phyloP scores from a whole-genome alignment of 2,329 filamentous ascomycete genomes.

The Lasiodiplodia citricola region DNA sequence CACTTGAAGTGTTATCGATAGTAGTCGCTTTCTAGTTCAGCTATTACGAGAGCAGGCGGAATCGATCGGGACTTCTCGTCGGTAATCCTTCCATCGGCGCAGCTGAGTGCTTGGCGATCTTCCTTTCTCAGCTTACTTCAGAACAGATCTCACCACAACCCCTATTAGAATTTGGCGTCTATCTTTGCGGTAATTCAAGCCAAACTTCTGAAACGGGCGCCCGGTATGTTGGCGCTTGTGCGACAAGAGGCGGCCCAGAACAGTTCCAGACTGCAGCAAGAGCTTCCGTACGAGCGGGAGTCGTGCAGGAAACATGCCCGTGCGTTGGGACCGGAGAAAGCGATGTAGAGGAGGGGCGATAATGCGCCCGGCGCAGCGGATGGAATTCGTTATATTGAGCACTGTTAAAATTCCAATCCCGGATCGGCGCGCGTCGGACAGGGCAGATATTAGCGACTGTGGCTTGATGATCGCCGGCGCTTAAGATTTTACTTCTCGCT shows the following conservation, averaged over 20 bases:
- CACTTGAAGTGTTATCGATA: not conserved
- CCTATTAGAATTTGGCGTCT: not conserved
- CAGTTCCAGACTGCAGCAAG: conserved; percentile 13
- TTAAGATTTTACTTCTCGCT: not conserved
- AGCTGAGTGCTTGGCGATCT: not conserved
- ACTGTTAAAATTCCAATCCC: not conserved
- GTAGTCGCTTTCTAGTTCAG: not conserved
- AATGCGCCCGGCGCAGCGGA: not conserved
- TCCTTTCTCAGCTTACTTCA: not conserved
- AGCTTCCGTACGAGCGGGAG: not conserved
- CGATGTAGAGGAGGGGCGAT: not conserved
- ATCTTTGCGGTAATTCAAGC: not conserved
- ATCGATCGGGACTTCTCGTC: not conserved
- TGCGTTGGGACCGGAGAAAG: not conserved
- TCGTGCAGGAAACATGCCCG: not conserved
- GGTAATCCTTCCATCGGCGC: not conserved
- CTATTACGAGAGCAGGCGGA: not conserved
- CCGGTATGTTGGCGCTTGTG: conserved; percentile 2
- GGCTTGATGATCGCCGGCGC: not conserved
- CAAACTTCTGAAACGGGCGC: not conserved
- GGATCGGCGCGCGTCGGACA: not conserved
- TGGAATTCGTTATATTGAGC: conserved; percentile 17
- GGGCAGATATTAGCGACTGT: not conserved
- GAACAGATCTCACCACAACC: not conserved
- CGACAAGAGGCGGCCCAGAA: not conserved